Evolutionary conservation across 768 basidiomycete species (phyloP).

Genomic region (Suillus variegatus): DNA sequence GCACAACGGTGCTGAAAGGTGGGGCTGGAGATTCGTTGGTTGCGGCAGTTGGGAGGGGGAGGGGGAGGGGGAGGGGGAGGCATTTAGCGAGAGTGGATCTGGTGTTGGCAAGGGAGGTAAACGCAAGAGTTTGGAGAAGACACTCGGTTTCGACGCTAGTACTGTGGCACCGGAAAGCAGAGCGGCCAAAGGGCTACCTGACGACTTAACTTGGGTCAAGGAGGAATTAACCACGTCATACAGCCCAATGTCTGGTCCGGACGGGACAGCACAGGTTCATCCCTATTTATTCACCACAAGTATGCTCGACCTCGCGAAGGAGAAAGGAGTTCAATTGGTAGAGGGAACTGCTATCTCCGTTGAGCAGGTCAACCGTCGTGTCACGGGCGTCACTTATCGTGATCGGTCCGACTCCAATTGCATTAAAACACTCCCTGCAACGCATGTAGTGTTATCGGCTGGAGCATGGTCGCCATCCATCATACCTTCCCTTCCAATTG

Average conservation of each 20-base stretch:
- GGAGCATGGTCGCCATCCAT: slow-evolving; percentile 83
- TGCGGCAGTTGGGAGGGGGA: slow-evolving; percentile 75
- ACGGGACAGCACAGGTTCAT: slow-evolving; percentile 74
- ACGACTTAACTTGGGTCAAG: slow-evolving; percentile 55
- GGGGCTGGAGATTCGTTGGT: slow-evolving; percentile 82
- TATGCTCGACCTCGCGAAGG: slow-evolving; percentile 66
- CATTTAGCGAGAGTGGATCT: slow-evolving; percentile 18
- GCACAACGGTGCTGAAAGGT: slow-evolving; percentile 67
- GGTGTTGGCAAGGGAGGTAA: slow-evolving; percentile 32
- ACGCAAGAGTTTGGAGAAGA: slow-evolving; percentile 57
- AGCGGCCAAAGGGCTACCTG: slow-evolving; percentile 43
- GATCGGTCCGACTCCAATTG: slow-evolving; percentile 25
- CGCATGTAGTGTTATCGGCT: slow-evolving; percentile 75
- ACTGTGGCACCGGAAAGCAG: slow-evolving; percentile 10
- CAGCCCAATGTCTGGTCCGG: slow-evolving; percentile 50
- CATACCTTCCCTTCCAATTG: slow-evolving; percentile 55
- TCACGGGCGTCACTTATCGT: slow-evolving; percentile 49
- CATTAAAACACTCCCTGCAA: slow-evolving; percentile 49
- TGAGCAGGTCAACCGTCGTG: slow-evolving; percentile 40
- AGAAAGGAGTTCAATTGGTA: slow-evolving; percentile 51
- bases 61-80: slow-evolving; percentile 66
- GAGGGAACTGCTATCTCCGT: slow-evolving; percentile 48
- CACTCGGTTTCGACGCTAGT: slow-evolving; percentile 40
- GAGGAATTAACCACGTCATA: slow-evolving; percentile 62
- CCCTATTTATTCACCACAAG: slow-evolving; percentile 73